Conservation (phyloP, 2,329 filamentous ascomycete genomes). For the Exophiala sp. region DNA sequence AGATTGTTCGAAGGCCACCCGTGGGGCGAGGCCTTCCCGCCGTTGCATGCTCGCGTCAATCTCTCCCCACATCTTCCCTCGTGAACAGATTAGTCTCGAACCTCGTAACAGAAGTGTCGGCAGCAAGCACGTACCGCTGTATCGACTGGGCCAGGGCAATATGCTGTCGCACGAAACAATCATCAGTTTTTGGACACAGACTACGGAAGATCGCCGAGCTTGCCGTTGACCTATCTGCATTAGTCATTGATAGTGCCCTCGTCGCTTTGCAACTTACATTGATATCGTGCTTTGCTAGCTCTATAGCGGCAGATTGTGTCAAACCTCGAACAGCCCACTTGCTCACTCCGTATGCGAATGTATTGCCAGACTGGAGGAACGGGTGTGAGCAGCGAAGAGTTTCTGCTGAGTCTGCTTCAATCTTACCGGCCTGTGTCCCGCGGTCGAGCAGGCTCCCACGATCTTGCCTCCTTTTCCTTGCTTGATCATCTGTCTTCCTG, state of each 20-base stretch:
- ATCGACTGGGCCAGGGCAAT: constrained; percentile 64
- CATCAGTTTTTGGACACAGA: not conserved
- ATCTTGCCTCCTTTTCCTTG: constrained; percentile 53
- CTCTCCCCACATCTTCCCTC: constrained; percentile 59
- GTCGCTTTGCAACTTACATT: constrained; percentile 29
- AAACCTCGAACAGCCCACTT: constrained; percentile 66
- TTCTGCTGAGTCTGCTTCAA: too few relatives aligned
- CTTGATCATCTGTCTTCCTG: constrained; percentile 60
- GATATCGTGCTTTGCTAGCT: constrained; percentile 60
- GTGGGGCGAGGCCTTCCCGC: constrained; percentile 47
- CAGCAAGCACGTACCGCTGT: constrained; percentile 38
- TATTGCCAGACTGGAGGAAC: constrained; percentile 38
- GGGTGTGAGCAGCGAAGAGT: too few relatives aligned
- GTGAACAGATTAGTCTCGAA: not conserved
- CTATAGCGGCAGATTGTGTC: constrained; percentile 63
- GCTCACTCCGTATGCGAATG: constrained; percentile 60
- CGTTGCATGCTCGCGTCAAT: constrained; percentile 59
- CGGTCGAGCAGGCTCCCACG: constrained; percentile 35
- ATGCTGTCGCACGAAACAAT: constrained; percentile 36
- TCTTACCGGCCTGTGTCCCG: constrained; percentile 2
- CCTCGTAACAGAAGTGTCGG: too few relatives aligned
- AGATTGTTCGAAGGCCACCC: constrained; percentile 54
- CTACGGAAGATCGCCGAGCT: not conserved
- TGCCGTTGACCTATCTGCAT: not conserved
- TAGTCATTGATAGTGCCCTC: too few relatives aligned